phyloP scores from a whole-genome alignment of 257 asterid species.

The Solanum commersonii region DNA sequence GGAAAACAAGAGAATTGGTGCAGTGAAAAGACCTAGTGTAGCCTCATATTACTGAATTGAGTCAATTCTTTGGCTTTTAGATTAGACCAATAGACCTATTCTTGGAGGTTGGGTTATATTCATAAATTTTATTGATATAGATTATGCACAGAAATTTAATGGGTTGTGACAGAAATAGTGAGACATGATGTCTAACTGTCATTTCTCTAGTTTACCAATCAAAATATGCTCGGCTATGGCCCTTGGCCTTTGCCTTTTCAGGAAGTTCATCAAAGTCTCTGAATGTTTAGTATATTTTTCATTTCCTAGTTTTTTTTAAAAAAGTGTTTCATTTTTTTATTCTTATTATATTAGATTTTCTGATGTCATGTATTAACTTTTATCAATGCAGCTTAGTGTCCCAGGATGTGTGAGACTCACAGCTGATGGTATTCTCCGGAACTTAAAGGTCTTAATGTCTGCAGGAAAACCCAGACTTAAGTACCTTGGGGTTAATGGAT shows the following conservation, averaged over 20 bases:
- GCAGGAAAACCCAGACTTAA: slow-evolving; percentile 46
- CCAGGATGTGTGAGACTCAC: slow-evolving; percentile 42
- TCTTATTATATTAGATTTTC: background rate
- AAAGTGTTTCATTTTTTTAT: background rate
- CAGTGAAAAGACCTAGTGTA: background rate
- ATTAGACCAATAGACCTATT: background rate
- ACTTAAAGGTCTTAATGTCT: slow-evolving; percentile 43
- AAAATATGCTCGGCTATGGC: background rate
- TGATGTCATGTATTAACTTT: background rate
- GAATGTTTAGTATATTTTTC: background rate
- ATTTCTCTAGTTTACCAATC: background rate
- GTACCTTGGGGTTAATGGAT: slow-evolving; percentile 43
- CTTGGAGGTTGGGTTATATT: background rate
- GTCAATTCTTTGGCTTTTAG: background rate
- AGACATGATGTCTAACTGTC: background rate
- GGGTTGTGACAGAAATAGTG: no score
- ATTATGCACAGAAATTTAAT: no score
- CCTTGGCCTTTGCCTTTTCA: background rate
- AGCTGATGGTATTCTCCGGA: slow-evolving; percentile 28
- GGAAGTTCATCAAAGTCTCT: background rate
- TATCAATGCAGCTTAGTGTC: slow-evolving; percentile 52
- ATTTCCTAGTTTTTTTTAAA: background rate
- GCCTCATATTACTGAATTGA: background rate
- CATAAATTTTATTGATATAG: background rate
- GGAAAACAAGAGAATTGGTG: background rate